Conservation (phyloP, 2,329 filamentous ascomycete genomes). For the Fusarium miscanthi region DNA sequence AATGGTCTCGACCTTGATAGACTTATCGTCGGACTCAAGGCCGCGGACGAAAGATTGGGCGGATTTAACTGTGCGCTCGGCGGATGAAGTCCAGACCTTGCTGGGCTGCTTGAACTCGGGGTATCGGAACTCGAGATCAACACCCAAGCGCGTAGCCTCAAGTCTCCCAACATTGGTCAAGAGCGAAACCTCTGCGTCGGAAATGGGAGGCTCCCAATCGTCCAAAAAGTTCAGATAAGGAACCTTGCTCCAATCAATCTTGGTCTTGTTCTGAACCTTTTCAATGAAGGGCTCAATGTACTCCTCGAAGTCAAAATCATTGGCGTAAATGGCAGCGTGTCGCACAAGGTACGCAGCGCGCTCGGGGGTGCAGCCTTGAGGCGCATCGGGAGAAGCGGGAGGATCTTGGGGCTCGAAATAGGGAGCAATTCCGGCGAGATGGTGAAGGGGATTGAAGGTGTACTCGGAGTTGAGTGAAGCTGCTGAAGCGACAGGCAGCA, state of each 20-base stretch:
- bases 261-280: slow-evolving; percentile 68
- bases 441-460: slow-evolving; percentile 64
- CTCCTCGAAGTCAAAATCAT: slow-evolving; percentile 67
- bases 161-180: slow-evolving; percentile 70
- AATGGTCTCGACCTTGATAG: slow-evolving; percentile 65
- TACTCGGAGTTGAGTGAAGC: slow-evolving; percentile 57
- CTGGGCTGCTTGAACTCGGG: slow-evolving; percentile 62
- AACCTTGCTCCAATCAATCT: slow-evolving; percentile 66
- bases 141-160: slow-evolving; percentile 69
- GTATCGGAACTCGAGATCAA: slow-evolving; percentile 69
- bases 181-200: slow-evolving; percentile 67
- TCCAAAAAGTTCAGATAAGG: slow-evolving; percentile 66
- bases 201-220: slow-evolving; percentile 67
- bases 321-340: slow-evolving; percentile 70
- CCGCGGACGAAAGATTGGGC: slow-evolving; percentile 69
- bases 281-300: slow-evolving; percentile 67
- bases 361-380: slow-evolving; percentile 62
- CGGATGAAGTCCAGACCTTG: slow-evolving; percentile 71
- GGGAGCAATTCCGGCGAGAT: slow-evolving; percentile 66
- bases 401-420: slow-evolving; percentile 68
- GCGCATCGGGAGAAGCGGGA: slow-evolving; percentile 49
- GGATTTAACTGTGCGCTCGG: slow-evolving; percentile 69
- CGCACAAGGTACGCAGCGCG: slow-evolving; percentile 67
- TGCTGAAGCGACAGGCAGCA: slow-evolving; percentile 28
- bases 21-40: slow-evolving; percentile 62